Percentiles rank a stretch among this genome's conserved stretches.
Evolutionary conservation across 2,329 filamentous ascomycete species (phyloP).

Genomic region (Arthrobotrys sinensis): DNA sequence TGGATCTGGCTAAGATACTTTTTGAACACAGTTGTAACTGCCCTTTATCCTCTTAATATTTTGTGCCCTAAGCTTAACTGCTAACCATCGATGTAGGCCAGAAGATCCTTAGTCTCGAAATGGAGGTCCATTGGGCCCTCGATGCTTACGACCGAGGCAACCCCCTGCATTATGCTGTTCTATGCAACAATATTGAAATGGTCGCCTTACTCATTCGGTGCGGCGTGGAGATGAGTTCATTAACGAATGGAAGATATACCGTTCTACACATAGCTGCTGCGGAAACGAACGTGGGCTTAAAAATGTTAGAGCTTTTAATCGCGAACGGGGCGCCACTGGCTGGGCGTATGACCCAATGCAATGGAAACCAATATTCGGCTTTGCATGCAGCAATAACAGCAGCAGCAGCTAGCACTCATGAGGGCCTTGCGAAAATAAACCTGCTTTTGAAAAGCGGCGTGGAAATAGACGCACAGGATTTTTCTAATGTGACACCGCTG

Average conservation of each 20-base stretch:
- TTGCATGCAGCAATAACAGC: not conserved
- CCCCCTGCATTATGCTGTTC: not conserved
- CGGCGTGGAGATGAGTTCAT: not conserved
- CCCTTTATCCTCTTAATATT: not conserved
- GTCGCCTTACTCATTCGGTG: not conserved
- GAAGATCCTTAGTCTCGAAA: not conserved
- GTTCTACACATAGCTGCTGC: not conserved
- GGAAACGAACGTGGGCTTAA: not conserved
- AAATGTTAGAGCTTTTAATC: not conserved
- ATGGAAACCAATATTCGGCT: not conserved
- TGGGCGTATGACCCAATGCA: not conserved
- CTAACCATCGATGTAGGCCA: not conserved
- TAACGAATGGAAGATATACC: not conserved
- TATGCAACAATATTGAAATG: not conserved
- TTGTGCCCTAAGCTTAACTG: not conserved
- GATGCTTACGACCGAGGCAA: not conserved
- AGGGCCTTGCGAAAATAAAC: not conserved
- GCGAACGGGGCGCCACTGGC: not conserved
- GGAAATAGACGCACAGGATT: not conserved
- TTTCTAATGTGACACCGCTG: not conserved
- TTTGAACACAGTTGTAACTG: not conserved
- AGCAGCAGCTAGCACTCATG: too few species aligned
- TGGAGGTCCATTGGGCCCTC: not conserved
- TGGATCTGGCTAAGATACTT: not conserved
- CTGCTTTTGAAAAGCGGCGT: slow-evolving; percentile 2